Percentiles rank a stretch among this genome's conserved stretches.
Conservation (phyloP, 805 yeast genomes). For the Wickerhamomyces kurtzmanii region DNA sequence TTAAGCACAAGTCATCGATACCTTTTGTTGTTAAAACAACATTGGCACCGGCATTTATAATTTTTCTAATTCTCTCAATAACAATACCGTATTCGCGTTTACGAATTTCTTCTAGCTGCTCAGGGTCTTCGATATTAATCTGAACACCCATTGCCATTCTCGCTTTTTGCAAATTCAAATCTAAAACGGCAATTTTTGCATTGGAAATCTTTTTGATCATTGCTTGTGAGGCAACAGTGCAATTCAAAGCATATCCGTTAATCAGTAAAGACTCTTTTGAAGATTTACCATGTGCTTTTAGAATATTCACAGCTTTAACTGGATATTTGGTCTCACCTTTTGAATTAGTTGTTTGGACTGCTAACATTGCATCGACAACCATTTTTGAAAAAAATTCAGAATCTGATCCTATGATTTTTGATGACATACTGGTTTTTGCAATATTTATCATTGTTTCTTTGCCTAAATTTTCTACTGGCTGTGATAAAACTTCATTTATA, state of each 20-base stretch:
- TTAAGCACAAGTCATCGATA: constrained; percentile 85
- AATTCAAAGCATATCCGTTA: constrained; percentile 90
- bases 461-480: constrained; percentile 64
- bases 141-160: constrained; percentile 98
- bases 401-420: constrained; percentile 92
- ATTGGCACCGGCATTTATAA: constrained; percentile 83
- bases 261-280: constrained; percentile 87
- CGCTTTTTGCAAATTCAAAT: constrained; percentile 97
- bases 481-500: constrained; percentile 54
- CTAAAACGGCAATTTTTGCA: constrained; percentile 85
- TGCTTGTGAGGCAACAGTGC: constrained; percentile 91
- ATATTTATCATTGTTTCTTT: constrained; percentile 75
- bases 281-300: constrained; percentile 90
- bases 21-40: constrained; percentile 92
- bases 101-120: constrained; percentile 87
- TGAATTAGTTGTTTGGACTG: constrained; percentile 74
- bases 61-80: constrained; percentile 72
- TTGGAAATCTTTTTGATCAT: constrained; percentile 76
- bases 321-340: constrained; percentile 90
- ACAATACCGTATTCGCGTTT: constrained; percentile 82
- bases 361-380: constrained; percentile 89
- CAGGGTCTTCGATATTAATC: constrained; percentile 94
- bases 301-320: constrained; percentile 85
- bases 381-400: constrained; percentile 80
- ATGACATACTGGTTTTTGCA: constrained; percentile 88